Base-by-base conservation (phyloP, 768 basidiomycete genomes). In the Tricholoma terreum region DNA sequence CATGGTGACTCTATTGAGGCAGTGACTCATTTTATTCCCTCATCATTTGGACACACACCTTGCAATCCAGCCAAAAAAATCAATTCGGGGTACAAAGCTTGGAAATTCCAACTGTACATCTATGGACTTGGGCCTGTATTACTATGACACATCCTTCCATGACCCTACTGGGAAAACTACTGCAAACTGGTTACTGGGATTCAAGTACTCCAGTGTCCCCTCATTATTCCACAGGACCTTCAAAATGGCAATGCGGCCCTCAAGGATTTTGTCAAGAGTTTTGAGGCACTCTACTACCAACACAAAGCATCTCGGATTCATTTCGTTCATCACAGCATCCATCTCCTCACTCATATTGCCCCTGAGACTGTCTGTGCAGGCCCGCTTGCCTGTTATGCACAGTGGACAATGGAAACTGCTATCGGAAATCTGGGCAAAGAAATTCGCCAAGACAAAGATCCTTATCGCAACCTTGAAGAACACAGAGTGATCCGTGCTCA, bases 1-100 rank as follows among this genome's bases (percentile, higher is more conserved):
- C 60, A 61, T 58, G 58, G 62, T 7, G 45, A 54, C 27, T 52
- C 55, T 31, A 54, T 63, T 34, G 59, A 38, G 9, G 17, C 46
- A 22, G 34, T 31, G 6, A 58, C 36, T 3, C 52, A 45, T 21
- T 63, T 46, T 50, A 30, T 63, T 24, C 59, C 60, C n/a, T 55
- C 51, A 1, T 69, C 63, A 5, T 72, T 71, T 62, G 63, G 67
- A 30, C 50, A 59, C 1, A 60, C 70, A 33, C 74, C 72, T 12
- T 64, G 69, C 2, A 72, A 75, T 54, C 66, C 66, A 15, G 67
- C 67, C 4, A 57, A 68, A 27, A 73, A 73, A 48, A 61, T 73
- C 11, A 67, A 64, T 31, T 67, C 65, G 21, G 70, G 68, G 6
- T 73, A 70, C 55, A 74, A 73, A 46, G 67, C 66, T 14, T 65